Evolutionary conservation across 228 moss, liverwort and hornwort genomes (phyloP).

Genomic region (Sphagnum magellanicum): DNA sequence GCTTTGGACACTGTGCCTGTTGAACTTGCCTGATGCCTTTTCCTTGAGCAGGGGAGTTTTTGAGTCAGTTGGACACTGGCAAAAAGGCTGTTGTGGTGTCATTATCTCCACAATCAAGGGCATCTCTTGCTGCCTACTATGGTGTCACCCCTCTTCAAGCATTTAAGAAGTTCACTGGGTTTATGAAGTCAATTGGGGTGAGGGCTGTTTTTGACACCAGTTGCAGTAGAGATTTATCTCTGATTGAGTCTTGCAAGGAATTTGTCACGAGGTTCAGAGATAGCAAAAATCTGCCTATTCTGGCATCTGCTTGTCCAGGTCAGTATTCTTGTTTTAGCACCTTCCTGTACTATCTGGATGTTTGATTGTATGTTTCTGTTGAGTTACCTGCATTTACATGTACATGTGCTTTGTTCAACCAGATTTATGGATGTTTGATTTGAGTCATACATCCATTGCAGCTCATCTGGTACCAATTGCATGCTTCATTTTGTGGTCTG

Average conservation of each 20-base stretch:
- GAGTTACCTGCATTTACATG: no score
- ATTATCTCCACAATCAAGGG: conserved; percentile 91
- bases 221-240: conserved; percentile 76
- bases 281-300: conserved; percentile 38
- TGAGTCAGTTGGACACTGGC: conserved; percentile 41
- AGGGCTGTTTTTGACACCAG: conserved; percentile 94
- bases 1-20: not conserved
- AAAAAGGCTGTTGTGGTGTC: conserved; percentile 84
- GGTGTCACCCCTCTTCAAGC: conserved; percentile 73
- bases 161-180: conserved; percentile 76
- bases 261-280: conserved; percentile 61
- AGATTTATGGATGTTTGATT: no score
- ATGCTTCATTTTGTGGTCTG: not conserved
- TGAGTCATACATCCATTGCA: no score
- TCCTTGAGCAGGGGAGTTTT: conserved; percentile 42
- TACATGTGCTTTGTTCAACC: no score
- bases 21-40: not conserved
- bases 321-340: not conserved
- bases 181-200: conserved; percentile 79
- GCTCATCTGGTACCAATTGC: no score
- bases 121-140: conserved; percentile 82
- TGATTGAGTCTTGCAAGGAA: conserved; percentile 79
- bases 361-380: no score
- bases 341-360: not conserved
- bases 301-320: conserved; percentile 95